Evolutionary conservation across 352 stramenopile genomes (phyloP), one percentile per base, ranked within the genome.

Genomic region (Discostella stelligera): DNA sequence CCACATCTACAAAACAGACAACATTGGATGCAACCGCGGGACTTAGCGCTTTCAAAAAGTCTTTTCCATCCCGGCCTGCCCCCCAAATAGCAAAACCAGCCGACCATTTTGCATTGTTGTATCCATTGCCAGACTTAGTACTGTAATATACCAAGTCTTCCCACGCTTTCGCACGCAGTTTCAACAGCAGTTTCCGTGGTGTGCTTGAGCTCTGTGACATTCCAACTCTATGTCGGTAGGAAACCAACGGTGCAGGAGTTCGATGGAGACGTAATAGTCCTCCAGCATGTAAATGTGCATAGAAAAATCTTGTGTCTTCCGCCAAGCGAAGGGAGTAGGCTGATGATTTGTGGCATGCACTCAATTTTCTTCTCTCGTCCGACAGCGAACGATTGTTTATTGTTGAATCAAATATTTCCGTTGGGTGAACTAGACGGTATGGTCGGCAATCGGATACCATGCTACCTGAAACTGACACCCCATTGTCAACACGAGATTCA

Each of bases 261-360:
- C 82, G 67, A 71, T 84, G 72, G 10, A 90, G 27, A 23, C 66
- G 46, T 11, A 91, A 55, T 1, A 46, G 56, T 50, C 87, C 87
- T 66, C 61, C 37, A 14, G 58, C 49, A 39, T 72, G 58, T 2
- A 93, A 30, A 79, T 93, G 88, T 39, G 81, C 74, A 78, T 93
- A 79, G 71, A 91, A 91, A 30, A 93, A 86, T 53, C 88, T 71
- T 25, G 87, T 73, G 64, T 93, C 88, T 80, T 93, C 88, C 9
- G 88, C 88, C 20, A 93, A 60, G 32, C 79, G 74, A 8, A 93
- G 55, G n/a, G 71, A 83, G 4, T 60, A 7, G 5, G 44, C 32
- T 23, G 16, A 1, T 3, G 32, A 16, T 20, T 25, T 39, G 41
- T 41, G 0, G 25, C 0, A 14, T n/a, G 46, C 16, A 39, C 16